Evolutionary conservation across 306 rosid species (phyloP).

Genomic region (Rubus parviflorus): DNA sequence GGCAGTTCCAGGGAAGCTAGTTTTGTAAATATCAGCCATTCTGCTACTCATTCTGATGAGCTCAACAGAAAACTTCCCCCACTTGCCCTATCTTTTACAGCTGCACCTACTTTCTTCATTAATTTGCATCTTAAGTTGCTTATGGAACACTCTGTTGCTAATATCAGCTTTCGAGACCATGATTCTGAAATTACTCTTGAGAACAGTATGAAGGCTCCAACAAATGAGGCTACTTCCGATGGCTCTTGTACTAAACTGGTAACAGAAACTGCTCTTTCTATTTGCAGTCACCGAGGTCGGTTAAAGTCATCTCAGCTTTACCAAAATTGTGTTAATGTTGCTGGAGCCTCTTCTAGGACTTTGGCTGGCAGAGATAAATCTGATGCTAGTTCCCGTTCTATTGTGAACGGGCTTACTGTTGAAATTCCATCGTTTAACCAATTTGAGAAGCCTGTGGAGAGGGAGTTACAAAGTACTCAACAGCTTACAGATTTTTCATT

Average conservation of each 20-base stretch:
- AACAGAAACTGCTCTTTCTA: conserved; percentile 28
- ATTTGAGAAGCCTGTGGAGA: conserved; percentile 49
- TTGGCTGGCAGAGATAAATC: conserved; percentile 41
- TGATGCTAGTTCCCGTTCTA: conserved; percentile 43
- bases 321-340: conserved; percentile 29
- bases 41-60: conserved; percentile 38
- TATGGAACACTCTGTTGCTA: conserved; percentile 60
- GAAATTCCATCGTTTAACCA: conserved; percentile 61
- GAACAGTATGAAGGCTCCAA: conserved; percentile 34
- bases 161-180: conserved; percentile 43
- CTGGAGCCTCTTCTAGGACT: conserved; percentile 41
- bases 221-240: conserved; percentile 37
- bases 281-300: conserved; percentile 30
- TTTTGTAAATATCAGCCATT: conserved; percentile 33
- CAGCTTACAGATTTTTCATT: conserved; percentile 54
- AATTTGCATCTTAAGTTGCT: conserved; percentile 81
- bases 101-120: conserved; percentile 81
- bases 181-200: conserved; percentile 32
- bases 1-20: conserved; percentile 52
- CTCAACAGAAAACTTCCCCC: conserved; percentile 54
- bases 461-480: conserved; percentile 46
- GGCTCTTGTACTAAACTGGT: conserved; percentile 39
- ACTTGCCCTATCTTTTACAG: conserved; percentile 72
- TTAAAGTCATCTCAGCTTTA: conserved; percentile 25
- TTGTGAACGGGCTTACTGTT: conserved; percentile 50